Evolutionary conservation across 176 grass and related monocot species (phyloP).

Genomic region (Bromus sterilis): DNA sequence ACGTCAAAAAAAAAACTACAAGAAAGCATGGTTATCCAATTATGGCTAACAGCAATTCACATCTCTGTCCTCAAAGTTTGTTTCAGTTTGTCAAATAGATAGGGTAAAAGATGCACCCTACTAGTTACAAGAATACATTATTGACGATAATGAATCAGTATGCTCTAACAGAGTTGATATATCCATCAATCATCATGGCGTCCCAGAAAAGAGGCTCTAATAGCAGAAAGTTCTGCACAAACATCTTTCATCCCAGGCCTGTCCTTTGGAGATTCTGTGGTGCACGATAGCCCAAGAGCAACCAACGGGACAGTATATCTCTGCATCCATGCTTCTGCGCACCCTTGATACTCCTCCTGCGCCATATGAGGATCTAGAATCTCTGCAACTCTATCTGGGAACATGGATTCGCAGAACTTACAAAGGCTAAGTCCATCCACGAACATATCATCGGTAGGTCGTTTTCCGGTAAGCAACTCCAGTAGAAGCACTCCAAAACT

Average conservation of each 20-base stretch:
- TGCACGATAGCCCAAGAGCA: conserved; percentile 19
- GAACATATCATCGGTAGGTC: not conserved
- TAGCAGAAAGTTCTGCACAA: not conserved
- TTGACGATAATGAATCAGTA: not conserved
- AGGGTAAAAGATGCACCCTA: not conserved
- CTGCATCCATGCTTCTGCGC: not conserved
- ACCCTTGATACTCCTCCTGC: not conserved
- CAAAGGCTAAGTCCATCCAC: not conserved
- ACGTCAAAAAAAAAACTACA: too few species aligned
- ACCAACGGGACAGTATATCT: conserved; percentile 6
- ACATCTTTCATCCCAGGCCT: conserved; percentile 27
- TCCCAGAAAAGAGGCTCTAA: conserved; percentile 6
- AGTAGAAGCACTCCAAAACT: conserved; percentile 29
- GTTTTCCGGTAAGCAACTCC: conserved; percentile 13
- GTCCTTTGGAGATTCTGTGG: conserved; percentile 8
- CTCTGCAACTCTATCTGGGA: conserved; percentile 17
- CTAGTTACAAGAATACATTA: not conserved
- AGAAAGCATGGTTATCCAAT: not conserved
- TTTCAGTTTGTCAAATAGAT: not conserved
- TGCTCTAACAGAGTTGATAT: not conserved
- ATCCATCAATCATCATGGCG: not conserved
- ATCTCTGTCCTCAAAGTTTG: not conserved
- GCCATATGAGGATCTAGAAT: conserved; percentile 17
- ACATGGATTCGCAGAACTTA: not conserved
- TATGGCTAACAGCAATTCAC: not conserved